Evolutionary conservation across 1,284 basidiomycete species (phyloP), one percentile per base, ranked within the genome.

Genomic region (Pascua sp.): DNA sequence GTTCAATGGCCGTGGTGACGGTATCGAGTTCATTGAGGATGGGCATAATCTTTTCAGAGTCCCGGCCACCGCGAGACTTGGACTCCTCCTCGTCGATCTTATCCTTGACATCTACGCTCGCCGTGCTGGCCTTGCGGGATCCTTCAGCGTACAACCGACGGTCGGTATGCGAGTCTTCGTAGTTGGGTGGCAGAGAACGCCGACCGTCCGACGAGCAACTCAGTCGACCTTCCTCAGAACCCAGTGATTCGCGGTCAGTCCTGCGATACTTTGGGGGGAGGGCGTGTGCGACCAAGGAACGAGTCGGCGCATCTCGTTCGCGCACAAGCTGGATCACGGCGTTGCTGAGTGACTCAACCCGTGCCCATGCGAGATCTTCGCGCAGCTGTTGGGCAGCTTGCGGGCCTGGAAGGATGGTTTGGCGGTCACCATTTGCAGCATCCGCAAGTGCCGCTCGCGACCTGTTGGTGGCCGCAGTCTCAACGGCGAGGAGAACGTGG

Each of bases 1-100:
- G 81, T 68, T 93, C 91, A 63, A 96, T 93, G 17, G 91, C 91
- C 69, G 84, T 82, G 0, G 89, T 85, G 43, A 95, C 85, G 7
- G 83, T 81, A 65, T 94, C 91, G 17, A 95, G 79, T 68, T 95
- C 92, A 70, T 51, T 56, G 42, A 52, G 50, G 10, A 53, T 51
- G 5, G 49, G 38, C 4, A 43, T 24, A 12, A 52, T 46, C 32
- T 36, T 51, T 32, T 32, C 24, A 32, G 24, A 32, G 24, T 32
- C 24, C 24, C 24, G 24, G 24, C 24, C 24, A 32, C 24, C 7
- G 4, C 24, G 24, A 32, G 24, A 32, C 24, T 32, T 32, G 24
- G 24, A 4, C 24, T 32, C 24, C 24, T 32, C 24, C 24, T 32
- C 24, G 24, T 32, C 24, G 7, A 32, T 32, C 24, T 32, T 32